Conservation (phyloP, 169 alveolate species). For the Plasmodium ovale region DNA sequence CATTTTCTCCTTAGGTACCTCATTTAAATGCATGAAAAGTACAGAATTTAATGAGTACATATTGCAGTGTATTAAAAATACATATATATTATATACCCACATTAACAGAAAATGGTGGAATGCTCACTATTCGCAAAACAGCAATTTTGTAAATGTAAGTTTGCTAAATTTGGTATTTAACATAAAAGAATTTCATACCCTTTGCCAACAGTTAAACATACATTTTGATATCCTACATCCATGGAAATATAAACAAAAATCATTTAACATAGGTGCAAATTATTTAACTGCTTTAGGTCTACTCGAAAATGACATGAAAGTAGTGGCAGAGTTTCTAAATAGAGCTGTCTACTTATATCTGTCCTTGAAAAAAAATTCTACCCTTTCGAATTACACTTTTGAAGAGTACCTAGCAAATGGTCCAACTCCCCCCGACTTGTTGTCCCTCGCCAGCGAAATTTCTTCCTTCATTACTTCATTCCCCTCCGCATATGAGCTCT, state of each 20-base stretch:
- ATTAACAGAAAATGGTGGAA: constrained; percentile 22
- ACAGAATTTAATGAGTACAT: constrained; percentile 48
- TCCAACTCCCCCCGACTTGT: constrained; percentile 16
- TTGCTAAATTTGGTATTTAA: constrained; percentile 10
- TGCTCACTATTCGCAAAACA: constrained; percentile 37
- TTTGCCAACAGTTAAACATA: constrained; percentile 40
- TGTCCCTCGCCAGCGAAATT: constrained; percentile 48
- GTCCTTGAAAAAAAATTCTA: constrained; percentile 9
- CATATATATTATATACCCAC: constrained; percentile 11
- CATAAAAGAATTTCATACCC: constrained; percentile 34
- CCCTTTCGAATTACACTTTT: constrained; percentile 7
- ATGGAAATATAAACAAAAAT: constrained; percentile 17
- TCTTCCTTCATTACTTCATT: constrained; percentile 46
- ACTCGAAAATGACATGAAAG: constrained; percentile 41
- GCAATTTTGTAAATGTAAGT: constrained; percentile 34
- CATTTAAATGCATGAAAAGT: constrained; percentile 63
- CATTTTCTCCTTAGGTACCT: constrained; percentile 39
- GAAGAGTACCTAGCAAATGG: neutral
- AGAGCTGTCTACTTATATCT: constrained; percentile 21
- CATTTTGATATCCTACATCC: constrained; percentile 37
- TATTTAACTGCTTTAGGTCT: constrained; percentile 57
- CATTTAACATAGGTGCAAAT: constrained; percentile 59
- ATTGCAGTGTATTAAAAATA: constrained; percentile 31
- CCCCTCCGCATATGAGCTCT: constrained; percentile 31
- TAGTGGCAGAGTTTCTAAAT: constrained; percentile 48